Evolutionary conservation across 306 rosid genomes (phyloP).

Genomic region (Vigna unguiculata): DNA sequence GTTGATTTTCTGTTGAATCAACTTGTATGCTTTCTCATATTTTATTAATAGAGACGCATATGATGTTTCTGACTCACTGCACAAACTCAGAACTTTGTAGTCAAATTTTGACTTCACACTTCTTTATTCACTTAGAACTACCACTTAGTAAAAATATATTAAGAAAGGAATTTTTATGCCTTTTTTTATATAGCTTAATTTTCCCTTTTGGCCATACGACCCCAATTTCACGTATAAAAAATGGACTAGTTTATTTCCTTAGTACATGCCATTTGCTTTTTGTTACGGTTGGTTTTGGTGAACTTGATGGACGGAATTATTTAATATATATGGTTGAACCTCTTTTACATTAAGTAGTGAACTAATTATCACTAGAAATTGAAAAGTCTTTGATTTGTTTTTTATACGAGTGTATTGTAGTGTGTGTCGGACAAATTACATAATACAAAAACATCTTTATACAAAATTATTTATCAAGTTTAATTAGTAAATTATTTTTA

Average conservation of each 20-base stretch:
- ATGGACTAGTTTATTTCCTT: background rate
- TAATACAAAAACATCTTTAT: too few relatives aligned
- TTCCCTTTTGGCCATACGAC: background rate
- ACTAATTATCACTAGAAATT: too few relatives aligned
- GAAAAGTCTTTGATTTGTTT: too few relatives aligned
- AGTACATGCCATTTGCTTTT: background rate
- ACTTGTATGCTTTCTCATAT: too few relatives aligned
- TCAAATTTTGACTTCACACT: background rate
- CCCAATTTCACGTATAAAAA: background rate
- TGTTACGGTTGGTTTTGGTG: background rate
- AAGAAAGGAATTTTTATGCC: background rate
- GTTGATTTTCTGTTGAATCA: too few relatives aligned
- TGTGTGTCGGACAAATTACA: too few relatives aligned
- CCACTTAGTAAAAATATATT: background rate
- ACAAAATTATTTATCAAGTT: too few relatives aligned
- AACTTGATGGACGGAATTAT: slow-evolving; percentile 1
- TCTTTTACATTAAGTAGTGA: background rate
- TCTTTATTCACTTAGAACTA: background rate
- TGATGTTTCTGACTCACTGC: background rate
- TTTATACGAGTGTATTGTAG: too few relatives aligned
- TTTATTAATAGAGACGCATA: background rate
- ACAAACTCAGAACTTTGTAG: background rate
- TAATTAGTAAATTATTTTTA: too few relatives aligned
- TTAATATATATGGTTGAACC: slow-evolving; percentile 12
- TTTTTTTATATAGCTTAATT: background rate